Evolutionary conservation across 2,329 filamentous ascomycete species (phyloP), one percentile per base, ranked within the genome.

Genomic region (Aspergillus alliaceus): DNA sequence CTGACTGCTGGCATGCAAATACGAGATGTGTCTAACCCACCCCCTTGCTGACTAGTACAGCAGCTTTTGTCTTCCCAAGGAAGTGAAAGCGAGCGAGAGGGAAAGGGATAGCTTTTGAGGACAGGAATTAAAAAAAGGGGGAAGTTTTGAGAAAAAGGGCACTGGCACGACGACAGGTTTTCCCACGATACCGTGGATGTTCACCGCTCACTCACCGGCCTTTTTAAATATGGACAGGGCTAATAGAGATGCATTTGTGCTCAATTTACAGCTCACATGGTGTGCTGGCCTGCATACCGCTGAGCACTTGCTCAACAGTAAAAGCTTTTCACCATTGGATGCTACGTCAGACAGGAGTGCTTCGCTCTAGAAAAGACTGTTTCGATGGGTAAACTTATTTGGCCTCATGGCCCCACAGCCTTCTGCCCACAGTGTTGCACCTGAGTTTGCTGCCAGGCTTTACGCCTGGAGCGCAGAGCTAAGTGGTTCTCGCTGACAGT

Each of bases 181-280:
- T 24, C 22, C 40, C 49, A 56, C n/a, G n/a, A n/a, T n/a, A n/a
- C n/a, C n/a, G n/a, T n/a, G n/a, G n/a, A n/a, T 58, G 50, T 61
- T 57, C 59, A 64, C 60, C 59, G 60, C 62, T 61, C 54, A 53
- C 50, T 61, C 54, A 57, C 51, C 47, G 46, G 46, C 53, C 51
- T 51, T 53, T 61, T 56, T 59, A 50, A 52, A 61, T 55, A 58
- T 32, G 64, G 62, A 63, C 68, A 66, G 64, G n/a, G 62, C 59
- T 61, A 68, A 64, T 64, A 56, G 40, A 56, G 58, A 50, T 51
- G 40, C 55, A 40, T 51, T 58, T 52, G 53, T 59, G 59, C 53
- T 53, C 50, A 44, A 59, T 57, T 58, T 66, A 60, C 55, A 66
- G 61, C 69, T 70, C 68, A 70, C 67, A 69, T 70, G 69, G 63